Base-by-base conservation (phyloP, 305 asterid species). In the Fraxinus sp. region DNA sequence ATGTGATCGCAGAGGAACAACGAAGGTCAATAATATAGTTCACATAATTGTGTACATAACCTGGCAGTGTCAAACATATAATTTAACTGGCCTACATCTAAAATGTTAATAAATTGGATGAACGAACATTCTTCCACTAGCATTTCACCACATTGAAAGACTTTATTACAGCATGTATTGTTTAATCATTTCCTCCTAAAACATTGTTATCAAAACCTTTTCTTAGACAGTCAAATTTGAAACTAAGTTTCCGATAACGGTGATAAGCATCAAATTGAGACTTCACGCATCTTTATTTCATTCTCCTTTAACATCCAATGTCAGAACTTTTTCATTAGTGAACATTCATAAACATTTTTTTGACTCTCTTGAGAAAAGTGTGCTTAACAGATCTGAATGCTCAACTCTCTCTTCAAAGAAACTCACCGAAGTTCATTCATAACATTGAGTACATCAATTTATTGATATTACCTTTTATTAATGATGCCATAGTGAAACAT, bases 401-500 rank as follows among this genome's bases (percentile, higher is more conserved):
- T 64, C 18, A 41, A 11, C 36, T 26, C 0, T 77, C 62, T 18
- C 62, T 72, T n/a, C 10, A 71, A 77, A 32, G 37, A 24, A 35
- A 41, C 32, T 68, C 41, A 39, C 20, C 0, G 2, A 46, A 46
- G 24, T 6, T 55, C 26, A 55, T 44, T 16, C 55, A 14, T 2
- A n/a, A 5, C 0, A 30, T 1, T 2, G 13, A 37, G 13, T 57
- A 68, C 20, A 70, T 55, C 7, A 39, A 81, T 57, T 62, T 8
- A 13, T 9, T 30, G 79, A 39, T 73, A 44, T 76, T 82, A 95
- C 99, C 97, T 87, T 86, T 95, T 95, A 90, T 92, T 93, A 78
- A 95, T 94, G 89, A 92, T 88, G 86, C 97, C 98, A 74, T 93
- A 96, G 85, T 96, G 99, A 89, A 93, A 96, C 91, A 82, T 91